These are phyloP conservation scores for Ramularia endophylla DNA, from an alignment of 2,329 filamentous ascomycete genomes.

Conservation along the genomic window DNA sequence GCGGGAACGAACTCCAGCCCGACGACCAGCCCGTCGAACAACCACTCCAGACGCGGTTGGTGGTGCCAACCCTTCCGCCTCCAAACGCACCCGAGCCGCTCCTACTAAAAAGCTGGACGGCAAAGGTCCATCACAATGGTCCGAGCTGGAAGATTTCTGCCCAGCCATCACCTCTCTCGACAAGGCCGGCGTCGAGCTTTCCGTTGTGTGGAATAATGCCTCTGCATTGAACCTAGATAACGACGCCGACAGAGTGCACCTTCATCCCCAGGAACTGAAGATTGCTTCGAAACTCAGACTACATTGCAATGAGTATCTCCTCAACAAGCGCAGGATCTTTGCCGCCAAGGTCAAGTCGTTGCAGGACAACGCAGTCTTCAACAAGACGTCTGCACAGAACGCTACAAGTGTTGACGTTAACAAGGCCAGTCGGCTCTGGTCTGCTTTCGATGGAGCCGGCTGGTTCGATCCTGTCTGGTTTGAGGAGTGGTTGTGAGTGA, in stretches of 20 bases:
- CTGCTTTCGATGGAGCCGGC: constrained; percentile 64
- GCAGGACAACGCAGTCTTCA: constrained; percentile 66
- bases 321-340: constrained; percentile 90
- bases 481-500: constrained; percentile 13
- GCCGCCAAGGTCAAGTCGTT: constrained; percentile 63
- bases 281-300: constrained; percentile 75
- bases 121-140: constrained; percentile 22
- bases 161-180: constrained; percentile 22
- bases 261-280: constrained; percentile 71
- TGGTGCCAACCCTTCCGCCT: constrained; percentile 6
- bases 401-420: constrained; percentile 99
- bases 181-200: constrained; percentile 9
- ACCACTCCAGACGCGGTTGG: constrained; percentile 11
- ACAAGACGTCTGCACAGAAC: constrained; percentile 92
- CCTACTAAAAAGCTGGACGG: constrained; percentile 24
- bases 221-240: constrained; percentile 67
- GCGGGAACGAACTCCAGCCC: constrained; percentile 1
- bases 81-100: constrained; percentile 22
- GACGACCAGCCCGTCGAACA: constrained; percentile 13
- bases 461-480: constrained; percentile 29
- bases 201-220: constrained; percentile 50
- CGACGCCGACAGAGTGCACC: constrained; percentile 62
- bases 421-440: constrained; percentile 91
- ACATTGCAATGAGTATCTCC: constrained; percentile 81
- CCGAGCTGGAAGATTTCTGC: constrained; percentile 22